Evolutionary conservation across 441 rosid species (phyloP).

Genomic region (Pelargonium fulgidum): DNA sequence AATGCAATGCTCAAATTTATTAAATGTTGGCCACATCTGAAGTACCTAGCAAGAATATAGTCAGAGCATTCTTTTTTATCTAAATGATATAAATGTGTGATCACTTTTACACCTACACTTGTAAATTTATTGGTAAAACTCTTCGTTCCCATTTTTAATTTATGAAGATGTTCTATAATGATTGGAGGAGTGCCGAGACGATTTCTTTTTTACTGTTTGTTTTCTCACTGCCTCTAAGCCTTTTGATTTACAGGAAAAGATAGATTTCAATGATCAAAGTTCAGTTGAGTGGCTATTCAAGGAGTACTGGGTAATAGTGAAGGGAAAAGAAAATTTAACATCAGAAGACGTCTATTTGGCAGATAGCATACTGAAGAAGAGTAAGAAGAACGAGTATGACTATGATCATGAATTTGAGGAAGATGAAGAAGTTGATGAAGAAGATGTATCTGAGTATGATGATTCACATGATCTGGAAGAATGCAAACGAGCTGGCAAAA

Average conservation of each 20-base stretch:
- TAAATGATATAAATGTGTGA: too few relatives aligned
- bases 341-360: constrained; percentile 39
- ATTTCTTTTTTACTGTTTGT: background rate
- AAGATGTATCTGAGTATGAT: constrained; percentile 16
- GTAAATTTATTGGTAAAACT: too few relatives aligned
- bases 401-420: background rate
- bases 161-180: too few relatives aligned
- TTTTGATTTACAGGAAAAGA: constrained; percentile 32
- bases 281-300: constrained; percentile 43
- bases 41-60: too few relatives aligned
- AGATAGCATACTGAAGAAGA: constrained; percentile 30
- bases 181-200: too few relatives aligned
- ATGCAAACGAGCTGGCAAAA: constrained; percentile 14
- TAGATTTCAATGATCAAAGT: constrained; percentile 39
- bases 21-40: too few relatives aligned
- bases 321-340: constrained; percentile 39
- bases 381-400: constrained; percentile 12
- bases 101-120: too few relatives aligned
- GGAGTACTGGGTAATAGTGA: constrained; percentile 49
- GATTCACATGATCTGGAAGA: constrained; percentile 20
- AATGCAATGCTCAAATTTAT: too few relatives aligned
- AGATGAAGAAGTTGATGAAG: background rate
- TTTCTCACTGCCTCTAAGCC: background rate
- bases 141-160: too few relatives aligned
- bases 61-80: too few relatives aligned